Evolutionary conservation across 1,284 basidiomycete genomes (phyloP), one percentile per base, ranked within the genome.

Genomic region (Tilletia horrida): DNA sequence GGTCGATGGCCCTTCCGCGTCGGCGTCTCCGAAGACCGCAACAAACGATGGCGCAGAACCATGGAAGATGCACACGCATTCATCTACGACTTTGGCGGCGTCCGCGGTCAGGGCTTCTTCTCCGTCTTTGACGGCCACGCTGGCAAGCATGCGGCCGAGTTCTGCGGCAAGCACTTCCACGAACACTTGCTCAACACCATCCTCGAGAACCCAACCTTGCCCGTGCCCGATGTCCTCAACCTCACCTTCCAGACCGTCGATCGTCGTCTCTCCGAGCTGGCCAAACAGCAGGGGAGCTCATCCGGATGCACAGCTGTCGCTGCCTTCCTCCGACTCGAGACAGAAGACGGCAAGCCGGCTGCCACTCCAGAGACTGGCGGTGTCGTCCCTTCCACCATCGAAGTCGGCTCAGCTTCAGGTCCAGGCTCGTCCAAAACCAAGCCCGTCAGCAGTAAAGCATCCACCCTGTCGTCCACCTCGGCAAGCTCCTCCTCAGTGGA

Each of bases 41-140:
- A 87, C 75, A 92, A 90, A 82, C 91, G 93, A 65, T 88, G 91
- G 73, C 86, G 96, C 69, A 86, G 95, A 71, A 92, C 90, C 43
- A 98, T 98, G 96, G 96, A 98, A 83, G 96, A 98, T 82, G 88
- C 94, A 0, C 94, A 98, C 82, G 92, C 92, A 40, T 97, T 97
- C 78, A 88, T 97, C 65, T 91, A 94, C 73, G 93, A 97, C 81
- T 98, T 82, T 45, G 93, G 89, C 29, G 88, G 89, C 43, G 86
- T 98, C 14, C 88, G 89, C 57, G 95, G 95, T 0, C 96, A 99
- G 82, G 94, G 93, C 8, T 97, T 96, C 85, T 97, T 96, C 81
- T 93, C 93, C 13, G 89, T 99, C 55, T 99, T 98, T 78, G 96
- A 99, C 77, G 96, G 96, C 2, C 96, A 99, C 81, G 96, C 96